Conservation (phyloP, 1,284 basidiomycete species). For the Cutaneotrichosporon sp. region DNA sequence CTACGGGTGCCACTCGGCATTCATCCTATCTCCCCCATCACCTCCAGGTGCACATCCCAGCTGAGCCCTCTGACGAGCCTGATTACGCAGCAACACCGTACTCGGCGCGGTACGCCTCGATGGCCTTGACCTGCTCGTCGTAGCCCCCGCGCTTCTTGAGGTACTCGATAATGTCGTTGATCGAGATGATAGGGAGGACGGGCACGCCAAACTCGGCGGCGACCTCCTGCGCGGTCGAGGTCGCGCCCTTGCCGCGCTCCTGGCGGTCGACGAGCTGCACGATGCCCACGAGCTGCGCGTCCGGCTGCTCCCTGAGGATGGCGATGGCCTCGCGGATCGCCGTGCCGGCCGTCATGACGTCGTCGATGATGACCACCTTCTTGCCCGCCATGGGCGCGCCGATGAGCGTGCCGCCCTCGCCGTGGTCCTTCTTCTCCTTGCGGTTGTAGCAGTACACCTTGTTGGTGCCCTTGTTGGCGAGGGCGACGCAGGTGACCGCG, state of each 20-base stretch:
- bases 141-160: slow-evolving; percentile 67
- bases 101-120: slow-evolving; percentile 76
- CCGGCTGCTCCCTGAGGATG: slow-evolving; percentile 63
- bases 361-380: slow-evolving; percentile 89
- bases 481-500: slow-evolving; percentile 77
- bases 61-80: background rate
- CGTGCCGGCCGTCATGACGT: slow-evolving; percentile 96
- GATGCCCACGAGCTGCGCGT: slow-evolving; percentile 84
- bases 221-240: slow-evolving; percentile 83
- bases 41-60: too few relatives aligned
- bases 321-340: slow-evolving; percentile 81
- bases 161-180: slow-evolving; percentile 85
- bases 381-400: slow-evolving; percentile 79
- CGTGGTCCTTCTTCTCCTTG: slow-evolving; percentile 95
- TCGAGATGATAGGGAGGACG: slow-evolving; percentile 72
- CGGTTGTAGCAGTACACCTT: slow-evolving; percentile 75
- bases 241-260: slow-evolving; percentile 69
- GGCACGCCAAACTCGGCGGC: slow-evolving; percentile 69
- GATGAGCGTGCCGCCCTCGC: slow-evolving; percentile 93
- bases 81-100: slow-evolving; percentile 64
- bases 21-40: background rate
- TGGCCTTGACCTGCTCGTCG: slow-evolving; percentile 66
- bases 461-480: slow-evolving; percentile 49
- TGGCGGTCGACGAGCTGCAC: slow-evolving; percentile 87
- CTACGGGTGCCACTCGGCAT: background rate